These are phyloP conservation scores for Rhododendron henanense DNA, from an alignment of 148 eudicot genomes.

Conservation along the genomic window DNA sequence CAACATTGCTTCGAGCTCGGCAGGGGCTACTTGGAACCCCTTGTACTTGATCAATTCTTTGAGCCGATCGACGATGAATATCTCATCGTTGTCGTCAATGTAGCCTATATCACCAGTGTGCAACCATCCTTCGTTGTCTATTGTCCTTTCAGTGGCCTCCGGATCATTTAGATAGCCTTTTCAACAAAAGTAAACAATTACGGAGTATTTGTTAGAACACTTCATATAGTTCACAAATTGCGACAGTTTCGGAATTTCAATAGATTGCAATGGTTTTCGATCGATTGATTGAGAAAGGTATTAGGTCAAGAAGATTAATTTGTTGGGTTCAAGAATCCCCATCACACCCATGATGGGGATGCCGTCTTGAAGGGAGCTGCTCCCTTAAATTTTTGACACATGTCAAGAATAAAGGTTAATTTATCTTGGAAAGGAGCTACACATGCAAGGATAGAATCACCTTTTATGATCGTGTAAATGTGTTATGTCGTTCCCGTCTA, in stretches of 20 bases:
- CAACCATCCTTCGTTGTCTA: constrained; percentile 83
- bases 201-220: background rate
- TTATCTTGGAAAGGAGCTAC: no score
- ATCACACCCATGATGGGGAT: no score
- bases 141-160: constrained; percentile 62
- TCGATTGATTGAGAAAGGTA: background rate
- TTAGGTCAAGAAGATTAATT: no score
- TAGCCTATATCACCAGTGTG: constrained; percentile 93
- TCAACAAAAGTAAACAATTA: background rate
- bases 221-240: background rate
- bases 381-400: no score
- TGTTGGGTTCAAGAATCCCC: no score
- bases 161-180: constrained; percentile 83
- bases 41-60: constrained; percentile 89
- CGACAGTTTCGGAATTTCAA: background rate
- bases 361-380: no score
- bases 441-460: no score
- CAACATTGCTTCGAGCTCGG: constrained; percentile 79
- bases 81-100: constrained; percentile 71
- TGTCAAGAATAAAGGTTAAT: no score
- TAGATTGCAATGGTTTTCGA: background rate
- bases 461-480: no score
- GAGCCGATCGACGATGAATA: constrained; percentile 78
- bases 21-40: constrained; percentile 93
- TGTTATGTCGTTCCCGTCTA: no score